These are phyloP conservation scores for Sporothrix schenckii DNA, from an alignment of 2,329 filamentous ascomycete genomes.

Conservation along the genomic window DNA sequence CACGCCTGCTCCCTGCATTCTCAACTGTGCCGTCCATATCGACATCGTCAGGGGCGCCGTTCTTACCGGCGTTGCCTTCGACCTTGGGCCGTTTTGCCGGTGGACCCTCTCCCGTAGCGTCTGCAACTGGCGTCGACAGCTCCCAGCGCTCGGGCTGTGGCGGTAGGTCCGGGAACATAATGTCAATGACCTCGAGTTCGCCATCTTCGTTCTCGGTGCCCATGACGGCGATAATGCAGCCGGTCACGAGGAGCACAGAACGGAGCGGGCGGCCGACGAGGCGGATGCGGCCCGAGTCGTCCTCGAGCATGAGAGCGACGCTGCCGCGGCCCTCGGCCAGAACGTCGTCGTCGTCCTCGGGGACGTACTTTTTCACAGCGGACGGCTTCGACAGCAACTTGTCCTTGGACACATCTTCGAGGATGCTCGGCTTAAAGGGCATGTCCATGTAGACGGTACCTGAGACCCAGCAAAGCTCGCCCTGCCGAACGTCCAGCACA, in stretches of 20 bases:
- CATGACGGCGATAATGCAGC: constrained; percentile 90
- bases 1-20: constrained; percentile 2
- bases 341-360: constrained; percentile 61
- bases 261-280: constrained; percentile 72
- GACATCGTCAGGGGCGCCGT: constrained; percentile 58
- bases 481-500: constrained; percentile 93
- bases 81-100: constrained; percentile 42
- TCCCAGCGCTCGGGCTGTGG: constrained; percentile 82
- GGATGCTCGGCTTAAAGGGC: constrained; percentile 90
- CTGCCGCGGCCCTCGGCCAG: constrained; percentile 36
- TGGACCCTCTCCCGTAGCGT: constrained; percentile 43
- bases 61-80: constrained; percentile 49
- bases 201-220: constrained; percentile 91
- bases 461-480: constrained; percentile 90
- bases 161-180: constrained; percentile 84
- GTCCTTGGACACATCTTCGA: constrained; percentile 93
- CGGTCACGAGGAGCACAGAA: constrained; percentile 78
- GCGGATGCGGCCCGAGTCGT: constrained; percentile 86
- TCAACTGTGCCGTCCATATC: constrained; percentile 47
- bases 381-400: constrained; percentile 55
- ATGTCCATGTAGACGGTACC: constrained; percentile 98
- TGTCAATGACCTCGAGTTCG: constrained; percentile 88
- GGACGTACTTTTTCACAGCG: constrained; percentile 74
- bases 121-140: constrained; percentile 55
- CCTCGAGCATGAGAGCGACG: constrained; percentile 74